phyloP scores from a whole-genome alignment of 148 eudicot genomes.

The Agrostemma githago region DNA sequence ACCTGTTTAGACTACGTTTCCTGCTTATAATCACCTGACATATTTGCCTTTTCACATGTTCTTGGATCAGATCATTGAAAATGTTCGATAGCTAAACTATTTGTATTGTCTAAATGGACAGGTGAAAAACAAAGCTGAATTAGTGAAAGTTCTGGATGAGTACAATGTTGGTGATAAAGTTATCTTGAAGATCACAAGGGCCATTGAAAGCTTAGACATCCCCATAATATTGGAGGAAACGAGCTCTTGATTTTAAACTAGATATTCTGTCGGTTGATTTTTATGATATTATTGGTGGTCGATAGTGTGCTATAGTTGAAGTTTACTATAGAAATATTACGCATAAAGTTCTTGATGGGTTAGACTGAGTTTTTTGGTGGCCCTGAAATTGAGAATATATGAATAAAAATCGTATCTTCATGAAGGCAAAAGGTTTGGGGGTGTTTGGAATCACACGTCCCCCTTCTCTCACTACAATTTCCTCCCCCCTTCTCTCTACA shows the following conservation, averaged over 20 bases:
- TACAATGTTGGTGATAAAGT: constrained; percentile 74
- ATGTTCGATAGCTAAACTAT: background rate
- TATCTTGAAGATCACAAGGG: constrained; percentile 61
- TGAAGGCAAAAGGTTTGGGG: too few relatives aligned
- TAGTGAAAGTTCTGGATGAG: constrained; percentile 66
- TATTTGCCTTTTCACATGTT: background rate
- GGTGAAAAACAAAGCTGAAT: constrained; percentile 80
- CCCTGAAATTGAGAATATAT: too few relatives aligned
- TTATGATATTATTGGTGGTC: background rate
- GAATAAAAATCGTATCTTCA: too few relatives aligned
- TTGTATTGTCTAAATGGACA: constrained; percentile 25
- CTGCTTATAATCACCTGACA: background rate
- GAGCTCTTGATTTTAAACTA: constrained; percentile 23
- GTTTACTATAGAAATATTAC: background rate
- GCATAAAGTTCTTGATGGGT: too few relatives aligned
- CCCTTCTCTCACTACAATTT: too few relatives aligned
- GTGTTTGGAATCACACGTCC: too few relatives aligned
- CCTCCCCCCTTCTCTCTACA: too few relatives aligned
- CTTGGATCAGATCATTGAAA: background rate
- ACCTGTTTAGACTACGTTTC: too few relatives aligned
- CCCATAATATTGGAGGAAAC: constrained; percentile 66
- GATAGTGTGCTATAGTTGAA: background rate
- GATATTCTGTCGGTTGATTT: background rate
- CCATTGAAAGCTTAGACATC: constrained; percentile 55
- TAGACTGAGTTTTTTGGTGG: too few relatives aligned